Conservation (phyloP, 1,284 basidiomycete species). For the Pseudozyma pruni region DNA sequence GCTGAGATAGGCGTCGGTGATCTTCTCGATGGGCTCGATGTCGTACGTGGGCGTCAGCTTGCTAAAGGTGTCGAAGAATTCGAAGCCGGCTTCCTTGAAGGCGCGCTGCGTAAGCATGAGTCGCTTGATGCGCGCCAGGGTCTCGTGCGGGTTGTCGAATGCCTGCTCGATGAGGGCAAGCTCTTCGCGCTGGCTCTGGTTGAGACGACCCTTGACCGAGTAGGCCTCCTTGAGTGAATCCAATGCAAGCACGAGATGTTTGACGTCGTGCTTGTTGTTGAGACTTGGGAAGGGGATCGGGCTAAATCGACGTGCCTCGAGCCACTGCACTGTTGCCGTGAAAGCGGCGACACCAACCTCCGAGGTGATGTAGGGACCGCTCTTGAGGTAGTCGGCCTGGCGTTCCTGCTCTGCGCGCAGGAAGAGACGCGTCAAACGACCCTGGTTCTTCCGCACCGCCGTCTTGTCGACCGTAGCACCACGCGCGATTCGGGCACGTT, state of each 20-base stretch:
- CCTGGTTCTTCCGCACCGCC: conserved; percentile 94
- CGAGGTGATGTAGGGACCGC: conserved; percentile 67
- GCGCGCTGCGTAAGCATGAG: conserved; percentile 67
- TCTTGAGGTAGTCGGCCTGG: conserved; percentile 66
- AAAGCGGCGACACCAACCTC: conserved; percentile 67
- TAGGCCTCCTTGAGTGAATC: conserved; percentile 67
- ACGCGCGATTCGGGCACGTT: conserved; percentile 91
- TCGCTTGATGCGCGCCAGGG: conserved; percentile 67
- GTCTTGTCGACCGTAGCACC: conserved; percentile 99
- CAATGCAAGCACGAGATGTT: conserved; percentile 64
- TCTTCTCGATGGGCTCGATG: conserved; percentile 68
- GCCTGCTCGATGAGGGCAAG: conserved; percentile 67
- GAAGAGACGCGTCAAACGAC: conserved; percentile 80
- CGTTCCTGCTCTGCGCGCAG: conserved; percentile 67
- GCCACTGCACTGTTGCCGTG: conserved; percentile 67
- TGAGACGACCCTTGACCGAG: conserved; percentile 66
- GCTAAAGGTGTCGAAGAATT: conserved; percentile 67
- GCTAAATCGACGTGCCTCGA: conserved; percentile 66
- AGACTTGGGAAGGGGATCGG: conserved; percentile 68
- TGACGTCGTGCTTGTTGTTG: conserved; percentile 68
- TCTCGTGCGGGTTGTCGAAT: conserved; percentile 68
- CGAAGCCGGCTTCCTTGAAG: conserved; percentile 67
- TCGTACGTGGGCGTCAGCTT: conserved; percentile 66
- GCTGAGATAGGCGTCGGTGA: conserved; percentile 67
- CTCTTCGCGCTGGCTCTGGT: conserved; percentile 67